A percentile compares a stretch with the other conserved stretches of the same genome.
Evolutionary conservation across 2,329 filamentous ascomycete genomes (phyloP).

Genomic region (Sporothrix mexicana): DNA sequence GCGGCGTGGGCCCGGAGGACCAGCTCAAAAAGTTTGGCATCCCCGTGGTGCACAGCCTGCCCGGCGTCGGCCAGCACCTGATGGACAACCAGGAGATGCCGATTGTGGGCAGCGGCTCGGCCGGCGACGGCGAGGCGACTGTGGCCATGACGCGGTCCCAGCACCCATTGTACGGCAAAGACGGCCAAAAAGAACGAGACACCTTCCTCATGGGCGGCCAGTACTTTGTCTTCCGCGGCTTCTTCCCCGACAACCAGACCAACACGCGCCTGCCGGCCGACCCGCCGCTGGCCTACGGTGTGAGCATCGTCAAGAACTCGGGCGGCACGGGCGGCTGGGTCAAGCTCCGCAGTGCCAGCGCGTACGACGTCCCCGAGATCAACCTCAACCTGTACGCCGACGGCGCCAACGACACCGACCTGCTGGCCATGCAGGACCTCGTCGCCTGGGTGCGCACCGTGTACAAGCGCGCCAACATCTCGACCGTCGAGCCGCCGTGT

Average conservation of each 20-base stretch:
- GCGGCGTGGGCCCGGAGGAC: slow-evolving; percentile 31
- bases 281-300: slow-evolving; percentile 44
- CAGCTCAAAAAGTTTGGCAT: slow-evolving; percentile 54
- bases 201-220: slow-evolving; percentile 54
- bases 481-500: not conserved
- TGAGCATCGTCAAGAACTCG: slow-evolving; percentile 38
- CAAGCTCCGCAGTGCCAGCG: not conserved
- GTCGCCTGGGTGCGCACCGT: not conserved
- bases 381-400: not conserved
- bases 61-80: slow-evolving; percentile 59
- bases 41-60: slow-evolving; percentile 51
- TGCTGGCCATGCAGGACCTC: not conserved
- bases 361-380: not conserved
- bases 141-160: not conserved
- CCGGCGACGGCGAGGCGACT: slow-evolving; percentile 51
- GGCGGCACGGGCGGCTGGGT: not conserved
- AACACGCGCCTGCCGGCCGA: slow-evolving; percentile 42
- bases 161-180: not conserved
- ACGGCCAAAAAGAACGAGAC: not conserved
- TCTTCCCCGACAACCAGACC: slow-evolving; percentile 49
- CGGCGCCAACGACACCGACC: not conserved
- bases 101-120: slow-evolving; percentile 46
- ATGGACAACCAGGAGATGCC: slow-evolving; percentile 51
- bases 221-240: slow-evolving; percentile 57
- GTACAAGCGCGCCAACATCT: not conserved